Base-by-base conservation (phyloP, 352 stramenopile genomes). In the Globisporangium viniferum region DNA sequence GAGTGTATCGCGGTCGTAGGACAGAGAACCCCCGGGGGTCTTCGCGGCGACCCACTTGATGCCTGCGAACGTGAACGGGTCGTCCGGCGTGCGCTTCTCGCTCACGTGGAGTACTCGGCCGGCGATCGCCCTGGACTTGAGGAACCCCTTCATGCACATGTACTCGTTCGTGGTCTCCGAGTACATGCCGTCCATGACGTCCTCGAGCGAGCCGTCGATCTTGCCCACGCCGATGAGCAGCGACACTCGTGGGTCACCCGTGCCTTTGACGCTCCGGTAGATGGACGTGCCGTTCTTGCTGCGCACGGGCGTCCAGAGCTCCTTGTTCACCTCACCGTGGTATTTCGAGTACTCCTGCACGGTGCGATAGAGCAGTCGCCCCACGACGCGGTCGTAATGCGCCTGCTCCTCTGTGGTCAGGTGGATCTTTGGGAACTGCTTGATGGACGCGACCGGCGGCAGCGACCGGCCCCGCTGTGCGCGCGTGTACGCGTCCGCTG, bases 201-300 rank as follows among this genome's bases (percentile, higher is more conserved):
- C 79, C 33, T 87, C 75, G 36, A 87, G 79, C 49, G 68, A 73
- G 8, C 72, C 75, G 7, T 71, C 64, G 22, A 84, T 59, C 22
- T 74, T 71, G 6, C 76, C 77, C 20, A 82, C 57, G 35, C 70
- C 74, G 12, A 77, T 49, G 29, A 86, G 39, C 10, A 77, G 68
- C 1, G 59, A 66, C 41, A 76, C 60, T 27, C 44, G 72, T 35
- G 79, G 70, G 63, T 86, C 70, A 8, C 66, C 67, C 20, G 77
- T 76, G 59, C 70, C 74, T 48, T 83, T 79, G 7, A 81, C 66
- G 56, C 76, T 83, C 51, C 81, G 81, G 70, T 78, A 86, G 67
- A 86, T 76, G 64, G 58, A 77, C 64, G 83, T 75, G 62, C 74
- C 66, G 7, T 72, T 62, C 48, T 73, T 73, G 48, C 67, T 64